Base-by-base conservation (phyloP, 1,284 basidiomycete species). In the Marasmius tenuissimus region DNA sequence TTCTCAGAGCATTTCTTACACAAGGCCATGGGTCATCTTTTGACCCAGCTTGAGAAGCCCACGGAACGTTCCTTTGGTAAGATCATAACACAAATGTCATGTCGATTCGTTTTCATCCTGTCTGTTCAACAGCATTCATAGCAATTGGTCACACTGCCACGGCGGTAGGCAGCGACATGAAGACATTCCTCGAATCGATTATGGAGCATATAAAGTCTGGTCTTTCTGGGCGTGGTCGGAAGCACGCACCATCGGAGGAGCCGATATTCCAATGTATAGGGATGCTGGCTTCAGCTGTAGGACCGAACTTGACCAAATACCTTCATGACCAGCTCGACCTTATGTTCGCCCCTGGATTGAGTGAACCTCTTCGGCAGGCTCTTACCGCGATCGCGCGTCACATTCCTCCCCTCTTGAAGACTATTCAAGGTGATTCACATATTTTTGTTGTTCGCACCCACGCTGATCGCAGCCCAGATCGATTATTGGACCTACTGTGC, bases 211-310 rank as follows among this genome's bases (percentile, higher is more conserved):
- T 98, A 71, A 98, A 98, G 75, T 84, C 88, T 63, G 94, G 94
- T 20, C 76, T 33, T 66, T 59, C 58, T 70, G 63, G 60, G 63
- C 54, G 48, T 42, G 34, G 16, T 5, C 94, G 92, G 74, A 98
- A 97, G 82, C 95, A 94, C 70, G 93, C 94, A 2, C 92, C 93
- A 4, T 89, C 92, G 14, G 97, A 98, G 76, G 94, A 94, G 65
- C 93, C 97, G 0, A 96, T 99, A 66, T 99, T 99, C 72, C 94
- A 98, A 79, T 99, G 97, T 75, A 87, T 99, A 55, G 95, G 95
- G 39, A 96, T 98, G 93, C 82, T 99, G 57, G 96, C 96, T 1
- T 88, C 89, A 0, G 95, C 97, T 4, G 96, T 99, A 42, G 97
- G 97, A 0, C 96, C 96, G 1, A 97, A 96, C 72, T 81, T 99